A percentile compares a stretch with the other conserved stretches of the same genome.
phyloP scores from a whole-genome alignment of 2,329 filamentous ascomycete genomes.

The Claviceps digitariae region DNA sequence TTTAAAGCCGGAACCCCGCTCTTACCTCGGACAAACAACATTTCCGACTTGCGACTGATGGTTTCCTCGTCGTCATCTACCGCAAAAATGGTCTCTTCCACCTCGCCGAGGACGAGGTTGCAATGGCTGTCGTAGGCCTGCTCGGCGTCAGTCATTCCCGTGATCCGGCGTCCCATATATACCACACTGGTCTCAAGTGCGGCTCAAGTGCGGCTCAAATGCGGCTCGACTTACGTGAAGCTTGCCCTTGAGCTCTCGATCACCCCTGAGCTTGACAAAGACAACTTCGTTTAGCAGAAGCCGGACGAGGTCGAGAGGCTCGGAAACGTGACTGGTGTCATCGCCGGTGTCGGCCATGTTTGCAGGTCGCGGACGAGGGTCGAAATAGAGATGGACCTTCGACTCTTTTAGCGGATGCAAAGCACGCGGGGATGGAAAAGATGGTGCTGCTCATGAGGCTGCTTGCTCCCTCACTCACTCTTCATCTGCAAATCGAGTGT shows the following conservation, averaged over 20 bases:
- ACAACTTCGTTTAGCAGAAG: slow-evolving; percentile 91
- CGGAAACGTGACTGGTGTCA: slow-evolving; percentile 58
- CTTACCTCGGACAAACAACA: slow-evolving; percentile 80
- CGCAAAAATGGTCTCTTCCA: slow-evolving; percentile 92
- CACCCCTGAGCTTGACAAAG: slow-evolving; percentile 91
- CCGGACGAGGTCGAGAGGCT: slow-evolving; percentile 91
- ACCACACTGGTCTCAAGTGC: no score
- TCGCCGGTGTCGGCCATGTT: slow-evolving; percentile 75
- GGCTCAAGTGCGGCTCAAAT: no score
- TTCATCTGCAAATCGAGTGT: neutral
- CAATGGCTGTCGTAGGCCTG: slow-evolving; percentile 98
- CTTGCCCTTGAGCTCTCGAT: slow-evolving; percentile 87
- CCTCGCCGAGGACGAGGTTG: slow-evolving; percentile 90
- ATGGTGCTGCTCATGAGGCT: neutral
- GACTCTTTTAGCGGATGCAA: neutral
- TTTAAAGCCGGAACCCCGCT: slow-evolving; percentile 30
- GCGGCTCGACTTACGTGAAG: slow-evolving; percentile 57
- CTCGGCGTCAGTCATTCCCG: neutral
- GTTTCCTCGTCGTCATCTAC: slow-evolving; percentile 91
- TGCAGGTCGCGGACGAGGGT: no score
- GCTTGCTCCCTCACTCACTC: neutral
- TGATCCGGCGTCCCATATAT: no score
- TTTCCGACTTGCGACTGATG: slow-evolving; percentile 92
- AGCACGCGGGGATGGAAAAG: neutral
- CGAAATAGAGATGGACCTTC: neutral